Conservation (phyloP, 1,284 basidiomycete genomes). For the Leccinum pachyderme region DNA sequence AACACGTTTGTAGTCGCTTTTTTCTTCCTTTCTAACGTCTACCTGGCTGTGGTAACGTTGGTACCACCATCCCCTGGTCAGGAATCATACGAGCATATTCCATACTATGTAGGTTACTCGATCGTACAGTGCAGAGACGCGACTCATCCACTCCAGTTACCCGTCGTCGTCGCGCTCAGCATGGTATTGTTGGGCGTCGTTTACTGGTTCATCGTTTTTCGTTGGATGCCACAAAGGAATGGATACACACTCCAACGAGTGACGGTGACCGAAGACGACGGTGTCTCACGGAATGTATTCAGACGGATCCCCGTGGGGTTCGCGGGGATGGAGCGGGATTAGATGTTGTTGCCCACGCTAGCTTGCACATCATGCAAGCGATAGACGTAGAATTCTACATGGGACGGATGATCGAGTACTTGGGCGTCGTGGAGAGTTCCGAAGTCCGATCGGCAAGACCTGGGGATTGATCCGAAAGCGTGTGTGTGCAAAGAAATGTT, state of each 20-base stretch:
- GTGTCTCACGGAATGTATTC: slow-evolving; percentile 46
- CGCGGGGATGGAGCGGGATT: slow-evolving; percentile 1
- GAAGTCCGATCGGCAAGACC: slow-evolving; percentile 12
- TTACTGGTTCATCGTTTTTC: slow-evolving; percentile 60
- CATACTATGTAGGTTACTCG: slow-evolving; percentile 56
- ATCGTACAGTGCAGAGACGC: neutral
- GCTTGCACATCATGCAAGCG: neutral
- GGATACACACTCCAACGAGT: slow-evolving; percentile 52
- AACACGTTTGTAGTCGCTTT: slow-evolving; percentile 45
- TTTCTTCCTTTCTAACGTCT: slow-evolving; percentile 64
- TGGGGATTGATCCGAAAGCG: slow-evolving; percentile 8
- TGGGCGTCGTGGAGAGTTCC: neutral
- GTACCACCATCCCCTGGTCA: slow-evolving; percentile 54
- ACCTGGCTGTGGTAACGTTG: slow-evolving; percentile 56
- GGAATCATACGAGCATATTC: slow-evolving; percentile 53
- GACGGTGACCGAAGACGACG: slow-evolving; percentile 52
- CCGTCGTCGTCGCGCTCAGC: slow-evolving; percentile 48
- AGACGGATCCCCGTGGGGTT: slow-evolving; percentile 12
- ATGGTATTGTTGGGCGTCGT: slow-evolving; percentile 51
- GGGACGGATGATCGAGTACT: neutral
- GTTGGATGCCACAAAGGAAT: slow-evolving; percentile 51
- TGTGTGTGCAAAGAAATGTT: slow-evolving; percentile 12
- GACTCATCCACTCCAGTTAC: slow-evolving; percentile 39
- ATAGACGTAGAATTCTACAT: neutral
- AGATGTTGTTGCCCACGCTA: neutral